Evolutionary conservation across 345 rosid genomes (phyloP), one percentile per base, ranked within the genome.

Genomic region (Bruguiera sexangula): DNA sequence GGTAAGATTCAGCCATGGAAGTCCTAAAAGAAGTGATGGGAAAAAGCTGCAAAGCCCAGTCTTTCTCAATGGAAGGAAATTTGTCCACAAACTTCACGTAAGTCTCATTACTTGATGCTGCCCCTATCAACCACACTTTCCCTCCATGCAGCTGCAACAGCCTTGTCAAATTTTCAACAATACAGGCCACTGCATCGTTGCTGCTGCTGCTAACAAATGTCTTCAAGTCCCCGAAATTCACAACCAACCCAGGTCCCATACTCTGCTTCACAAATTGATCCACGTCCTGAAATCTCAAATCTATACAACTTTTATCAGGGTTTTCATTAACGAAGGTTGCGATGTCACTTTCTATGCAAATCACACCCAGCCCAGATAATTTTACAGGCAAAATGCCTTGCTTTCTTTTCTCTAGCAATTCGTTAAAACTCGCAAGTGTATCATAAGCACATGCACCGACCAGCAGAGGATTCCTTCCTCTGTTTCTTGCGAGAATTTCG

Each of bases 41-140:
- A 74, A 93, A 81, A 68, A 90, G 76, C 84, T 88, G 89, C 85
- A 93, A 69, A 69, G 88, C 89, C 98, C 96, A 93, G 27, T 93
- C 89, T 54, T 87, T 86, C 75, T 86, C 98, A 29, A 83, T 71
- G 1, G 64, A 71, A 7, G 88, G 90, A 75, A 83, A 93, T 78
- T 78, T 86, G 15, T 19, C 76, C 69, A 76, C 63, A 73, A 87
- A 83, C 75, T 84, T 85, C 73, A 72, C 76, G 54, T 87, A 93
- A n/a, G 74, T 79, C 51, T 88, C 95, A 29, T 87, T 75, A 67
- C 81, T 86, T 46, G 73, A 78, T 22, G 84, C 83, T 3, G 87
- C 78, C 21, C 98, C 96, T 16, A 93, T 85, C 65, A 93, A 53
- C 84, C 91, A 80, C 13, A 90, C 76, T 76, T 84, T 88, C 61